Evolutionary conservation across 2,329 filamentous ascomycete genomes (phyloP), one percentile per base, ranked within the genome.

Genomic region (Nothophaeocryptopus gaeumannii): DNA sequence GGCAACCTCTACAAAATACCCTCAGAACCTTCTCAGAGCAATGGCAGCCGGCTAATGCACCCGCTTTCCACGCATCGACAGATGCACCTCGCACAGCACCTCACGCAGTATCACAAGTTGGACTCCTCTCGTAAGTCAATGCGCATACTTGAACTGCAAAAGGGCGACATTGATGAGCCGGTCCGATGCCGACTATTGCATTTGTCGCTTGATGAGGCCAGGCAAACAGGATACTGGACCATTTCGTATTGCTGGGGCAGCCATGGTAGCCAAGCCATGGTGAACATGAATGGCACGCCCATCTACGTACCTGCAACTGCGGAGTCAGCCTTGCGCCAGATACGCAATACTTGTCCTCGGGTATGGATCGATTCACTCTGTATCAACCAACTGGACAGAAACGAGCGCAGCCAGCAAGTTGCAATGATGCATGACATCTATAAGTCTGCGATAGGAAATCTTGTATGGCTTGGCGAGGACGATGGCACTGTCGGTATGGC

Each of bases 161-260:
- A 26, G 20, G 20, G 20, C 20, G 20, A 26, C 20, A 26, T 4
- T 26, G 20, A 26, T 26, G 20, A 26, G 20, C 20, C 20, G 7
- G 20, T 26, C 7, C 20, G 20, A 26, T 26, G 20, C 20, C 20
- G 20, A 7, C 20, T 26, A 26, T 26, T 26, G 3, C 20, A 26
- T 26, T 26, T 26, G 20, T 26, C 20, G 20, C 20, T 26, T 26
- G 20, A 26, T 26, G 20, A 26, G 20, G 20, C 20, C 7, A 3
- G 20, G 7, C 7, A 3, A 26, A 26, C 20, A 26, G 20, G 15
- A 3, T 52, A 47, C 34, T 29, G 47, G 39, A 47, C 38, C 9
- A 40, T 52, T 7, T 52, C 49, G 2, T 52, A 52, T 31, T 47
- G 38, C 29, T 52, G 49, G 49, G 49, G 39, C 8, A 26, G 20